Evolutionary conservation across 345 rosid genomes (phyloP).

Genomic region (Arabidopsis suecica): DNA sequence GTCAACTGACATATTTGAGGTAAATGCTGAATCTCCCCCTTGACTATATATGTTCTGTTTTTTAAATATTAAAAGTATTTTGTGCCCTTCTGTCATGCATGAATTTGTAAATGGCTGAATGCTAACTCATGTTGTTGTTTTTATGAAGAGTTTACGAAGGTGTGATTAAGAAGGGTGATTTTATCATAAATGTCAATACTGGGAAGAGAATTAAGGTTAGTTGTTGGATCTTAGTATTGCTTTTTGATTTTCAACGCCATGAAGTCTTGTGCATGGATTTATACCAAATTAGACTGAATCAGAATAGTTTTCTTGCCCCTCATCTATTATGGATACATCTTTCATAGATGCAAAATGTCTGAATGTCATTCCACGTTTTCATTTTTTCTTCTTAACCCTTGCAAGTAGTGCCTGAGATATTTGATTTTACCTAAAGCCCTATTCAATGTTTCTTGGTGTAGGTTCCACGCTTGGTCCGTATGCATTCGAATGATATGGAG

Average conservation of each 20-base stretch:
- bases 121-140: constrained; percentile 40
- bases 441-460: constrained; percentile 42
- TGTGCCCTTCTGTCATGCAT: constrained; percentile 8
- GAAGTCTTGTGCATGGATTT: neutral
- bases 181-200: constrained; percentile 82
- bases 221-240: constrained; percentile 22
- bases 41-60: neutral
- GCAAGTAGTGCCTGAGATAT: neutral
- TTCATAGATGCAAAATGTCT: neutral
- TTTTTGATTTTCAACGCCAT: constrained; percentile 3
- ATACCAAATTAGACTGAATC: neutral
- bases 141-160: constrained; percentile 89
- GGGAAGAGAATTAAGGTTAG: constrained; percentile 95
- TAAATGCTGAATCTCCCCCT: constrained; percentile 31
- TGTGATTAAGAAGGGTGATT: constrained; percentile 91
- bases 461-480: constrained; percentile 94
- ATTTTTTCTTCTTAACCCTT: constrained; percentile 8
- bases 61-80: constrained; percentile 2
- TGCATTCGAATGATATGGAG: constrained; percentile 99
- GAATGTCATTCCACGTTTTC: constrained; percentile 3
- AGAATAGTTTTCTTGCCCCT: neutral
- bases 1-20: constrained; percentile 95
- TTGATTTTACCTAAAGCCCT: constrained; percentile 5
- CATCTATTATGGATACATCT: neutral
- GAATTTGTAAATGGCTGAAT: constrained; percentile 30